These are phyloP conservation scores for Dothistroma septosporum DNA, from an alignment of 2,329 filamentous ascomycete species.

Conservation along the genomic window DNA sequence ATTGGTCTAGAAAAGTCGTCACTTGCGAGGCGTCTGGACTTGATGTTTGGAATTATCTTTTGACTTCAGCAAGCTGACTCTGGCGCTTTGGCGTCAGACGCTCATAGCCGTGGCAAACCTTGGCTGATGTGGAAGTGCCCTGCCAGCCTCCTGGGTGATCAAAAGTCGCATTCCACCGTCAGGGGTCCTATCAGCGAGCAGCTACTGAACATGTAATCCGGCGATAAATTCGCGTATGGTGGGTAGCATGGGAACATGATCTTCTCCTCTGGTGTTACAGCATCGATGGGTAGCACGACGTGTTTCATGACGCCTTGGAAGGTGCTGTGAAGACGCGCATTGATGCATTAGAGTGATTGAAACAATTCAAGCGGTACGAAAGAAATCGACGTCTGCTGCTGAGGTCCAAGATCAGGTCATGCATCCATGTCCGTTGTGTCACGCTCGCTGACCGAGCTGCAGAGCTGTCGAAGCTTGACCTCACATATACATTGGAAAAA, in stretches of 20 bases:
- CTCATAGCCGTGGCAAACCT: not conserved
- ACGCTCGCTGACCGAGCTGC: not conserved
- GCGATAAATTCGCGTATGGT: constrained; percentile 9
- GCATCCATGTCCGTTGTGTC: not conserved
- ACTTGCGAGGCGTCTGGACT: not conserved
- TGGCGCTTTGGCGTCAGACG: not conserved
- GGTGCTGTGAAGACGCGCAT: not conserved
- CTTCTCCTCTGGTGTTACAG: not conserved
- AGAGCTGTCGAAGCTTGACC: not conserved
- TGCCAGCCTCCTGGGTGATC: constrained; percentile 1
- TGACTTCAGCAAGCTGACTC: not conserved
- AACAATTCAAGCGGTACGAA: not conserved
- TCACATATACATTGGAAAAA: not conserved
- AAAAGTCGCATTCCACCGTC: constrained; percentile 14
- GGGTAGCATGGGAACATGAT: constrained; percentile 1
- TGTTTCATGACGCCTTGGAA: not conserved
- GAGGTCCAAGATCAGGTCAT: not conserved
- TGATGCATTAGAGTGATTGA: not conserved
- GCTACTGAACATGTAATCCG: constrained; percentile 3
- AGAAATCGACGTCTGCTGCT: not conserved
- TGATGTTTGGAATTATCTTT: not conserved
- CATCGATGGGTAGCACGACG: not conserved
- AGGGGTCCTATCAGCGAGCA: constrained; percentile 13
- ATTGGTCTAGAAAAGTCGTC: not conserved
- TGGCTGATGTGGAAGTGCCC: not conserved